Percentiles rank a stretch among this genome's conserved stretches.
These are phyloP conservation scores for Polyporus tsugae DNA, from an alignment of 1,284 basidiomycete genomes.

Conservation along the genomic window DNA sequence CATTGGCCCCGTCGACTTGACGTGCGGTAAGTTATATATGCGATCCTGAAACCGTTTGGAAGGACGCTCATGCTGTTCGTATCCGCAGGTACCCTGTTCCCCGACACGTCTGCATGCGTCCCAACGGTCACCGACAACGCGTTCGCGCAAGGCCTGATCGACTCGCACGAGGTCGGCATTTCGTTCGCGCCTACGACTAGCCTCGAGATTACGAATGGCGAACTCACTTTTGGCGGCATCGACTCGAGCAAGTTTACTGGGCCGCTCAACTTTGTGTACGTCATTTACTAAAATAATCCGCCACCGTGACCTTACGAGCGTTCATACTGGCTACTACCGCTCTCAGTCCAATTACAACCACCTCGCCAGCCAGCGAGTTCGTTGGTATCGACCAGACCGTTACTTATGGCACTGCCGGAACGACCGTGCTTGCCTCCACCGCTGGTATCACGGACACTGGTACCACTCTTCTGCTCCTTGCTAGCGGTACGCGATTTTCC, in stretches of 20 bases:
- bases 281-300: constrained; percentile 25
- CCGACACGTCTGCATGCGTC: constrained; percentile 48
- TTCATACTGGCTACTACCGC: not conserved
- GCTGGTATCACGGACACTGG: constrained; percentile 74
- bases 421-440: constrained; percentile 52
- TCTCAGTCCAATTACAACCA: constrained; percentile 54
- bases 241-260: constrained; percentile 59
- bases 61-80: not conserved
- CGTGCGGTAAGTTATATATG: constrained; percentile 36
- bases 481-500: constrained; percentile 44
- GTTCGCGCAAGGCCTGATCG: constrained; percentile 42
- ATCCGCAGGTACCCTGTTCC: constrained; percentile 40
- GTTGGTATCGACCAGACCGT: constrained; percentile 72
- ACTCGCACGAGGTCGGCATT: constrained; percentile 49
- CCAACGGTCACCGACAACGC: constrained; percentile 55
- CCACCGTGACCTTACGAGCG: constrained; percentile 23
- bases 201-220: constrained; percentile 36
- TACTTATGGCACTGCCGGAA: constrained; percentile 52
- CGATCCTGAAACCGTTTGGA: not conserved
- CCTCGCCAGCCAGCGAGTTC: constrained; percentile 56
- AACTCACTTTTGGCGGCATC: constrained; percentile 52
- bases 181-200: constrained; percentile 54
- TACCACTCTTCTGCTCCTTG: constrained; percentile 49
- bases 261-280: constrained; percentile 54
- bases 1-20: constrained; percentile 56